Base-by-base conservation (phyloP, 225 moss, liverwort and hornwort genomes). In the Straminergon stramineum region DNA sequence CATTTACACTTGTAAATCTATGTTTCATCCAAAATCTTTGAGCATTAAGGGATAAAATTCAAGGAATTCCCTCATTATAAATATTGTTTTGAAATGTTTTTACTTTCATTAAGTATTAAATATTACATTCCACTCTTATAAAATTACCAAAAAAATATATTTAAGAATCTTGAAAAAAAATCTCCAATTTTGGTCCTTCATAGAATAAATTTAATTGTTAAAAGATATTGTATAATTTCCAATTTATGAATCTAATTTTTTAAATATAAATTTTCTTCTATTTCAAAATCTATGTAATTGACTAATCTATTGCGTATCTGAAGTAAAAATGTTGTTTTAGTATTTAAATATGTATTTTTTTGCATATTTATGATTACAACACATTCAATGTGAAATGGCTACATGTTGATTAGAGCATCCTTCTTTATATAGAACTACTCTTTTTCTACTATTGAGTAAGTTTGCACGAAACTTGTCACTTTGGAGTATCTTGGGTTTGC, bases 381-480 rank as follows among this genome's bases (percentile, higher is more conserved):
- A 41, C 23, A 39, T 23, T 39, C 23, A 39, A 68, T 1, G 4
- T 12, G 7, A 1, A 39, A 13, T 22, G 23, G 13, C 13, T 69
- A 26, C 7, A 0, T 71, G 15, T 41, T 0, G 4, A 71, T 71
- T 71, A 41, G 27, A 73, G 17, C 3, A 43, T 74, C 45, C 0
- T 45, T 3, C 0, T 73, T 74, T 28, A 1, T 17, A 45, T 45
- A 45, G 0, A 74, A 17, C 10, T 45, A 2, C 0, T 39, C 8
- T 45, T 74, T 27, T 73, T 43, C 8, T 16, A 41, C 3, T 43
- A 41, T 15, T 0, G 0, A 24, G 5, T 27, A 27, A 27, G 5
- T 39, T 70, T 39, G 7, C 2, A 24, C 2, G 0, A 39, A 70
- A 70, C 7, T 26, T 26, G 3, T 71, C 9, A 71, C 15, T 26